These are phyloP conservation scores for Phyllosticta citribraziliensis DNA, from an alignment of 2,329 filamentous ascomycete genomes.

Conservation along the genomic window DNA sequence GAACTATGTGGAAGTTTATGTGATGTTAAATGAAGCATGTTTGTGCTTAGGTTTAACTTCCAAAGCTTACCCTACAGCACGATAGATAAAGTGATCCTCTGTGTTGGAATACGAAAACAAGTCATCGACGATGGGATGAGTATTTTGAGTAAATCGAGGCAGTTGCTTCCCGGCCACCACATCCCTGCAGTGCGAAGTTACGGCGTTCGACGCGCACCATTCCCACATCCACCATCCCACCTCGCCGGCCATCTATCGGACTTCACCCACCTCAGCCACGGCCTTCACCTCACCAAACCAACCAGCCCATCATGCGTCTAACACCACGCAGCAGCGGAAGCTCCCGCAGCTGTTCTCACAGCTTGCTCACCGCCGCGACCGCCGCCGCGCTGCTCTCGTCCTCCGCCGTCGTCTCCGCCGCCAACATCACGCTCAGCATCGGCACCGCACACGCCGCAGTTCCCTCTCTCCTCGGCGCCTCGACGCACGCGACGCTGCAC, in stretches of 20 bases:
- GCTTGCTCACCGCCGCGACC: neutral
- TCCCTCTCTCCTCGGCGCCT: slow-evolving; percentile 17
- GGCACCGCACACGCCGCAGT: slow-evolving; percentile 13
- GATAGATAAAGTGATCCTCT: too few species aligned
- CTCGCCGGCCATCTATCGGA: neutral
- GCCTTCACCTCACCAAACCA: neutral
- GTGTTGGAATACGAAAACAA: too few species aligned
- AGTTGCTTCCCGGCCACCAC: neutral
- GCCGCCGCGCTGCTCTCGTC: neutral
- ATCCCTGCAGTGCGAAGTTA: neutral
- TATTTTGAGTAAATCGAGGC: neutral
- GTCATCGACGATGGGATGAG: too few species aligned
- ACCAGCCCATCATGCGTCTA: neutral
- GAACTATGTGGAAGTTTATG: too few species aligned
- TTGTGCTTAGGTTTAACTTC: too few species aligned
- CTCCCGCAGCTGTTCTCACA: neutral
- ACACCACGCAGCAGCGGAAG: neutral
- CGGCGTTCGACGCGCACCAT: neutral
- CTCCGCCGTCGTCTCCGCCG: neutral
- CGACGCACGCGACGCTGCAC: slow-evolving; percentile 58
- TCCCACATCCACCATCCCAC: slow-evolving; percentile 4
- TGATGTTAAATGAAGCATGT: too few species aligned
- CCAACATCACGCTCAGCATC: slow-evolving; percentile 4
- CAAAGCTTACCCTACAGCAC: too few species aligned
- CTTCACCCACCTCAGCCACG: neutral